Conservation (phyloP, 805 yeast species). For the Torulaspora indica region DNA sequence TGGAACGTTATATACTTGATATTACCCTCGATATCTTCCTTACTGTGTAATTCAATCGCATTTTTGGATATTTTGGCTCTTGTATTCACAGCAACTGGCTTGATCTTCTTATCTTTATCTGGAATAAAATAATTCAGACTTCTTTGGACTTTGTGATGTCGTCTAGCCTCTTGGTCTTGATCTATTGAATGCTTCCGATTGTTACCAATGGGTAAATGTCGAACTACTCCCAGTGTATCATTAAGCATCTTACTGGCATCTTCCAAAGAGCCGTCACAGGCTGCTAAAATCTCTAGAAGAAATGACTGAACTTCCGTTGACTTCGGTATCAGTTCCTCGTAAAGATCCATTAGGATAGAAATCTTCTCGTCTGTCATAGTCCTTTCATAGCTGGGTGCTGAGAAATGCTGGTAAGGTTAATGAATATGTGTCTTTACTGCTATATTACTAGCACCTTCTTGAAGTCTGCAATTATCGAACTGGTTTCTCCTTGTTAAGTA, state of each 20-base stretch:
- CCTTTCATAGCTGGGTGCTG: not conserved
- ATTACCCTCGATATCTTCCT: conserved; percentile 46
- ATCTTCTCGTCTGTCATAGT: conserved; percentile 41
- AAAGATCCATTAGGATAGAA: conserved; percentile 33
- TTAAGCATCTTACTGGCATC: conserved; percentile 41
- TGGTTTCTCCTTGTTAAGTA: not conserved
- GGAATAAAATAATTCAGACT: conserved; percentile 17
- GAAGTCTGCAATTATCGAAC: too few species aligned
- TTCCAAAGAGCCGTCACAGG: conserved; percentile 51
- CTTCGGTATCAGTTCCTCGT: conserved; percentile 41
- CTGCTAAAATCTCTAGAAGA: conserved; percentile 45
- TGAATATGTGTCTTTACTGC: too few species aligned
- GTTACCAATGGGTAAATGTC: not conserved
- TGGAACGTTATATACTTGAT: conserved; percentile 50
- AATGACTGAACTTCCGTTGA: conserved; percentile 33
- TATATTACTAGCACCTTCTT: too few species aligned
- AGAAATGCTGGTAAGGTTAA: too few species aligned
- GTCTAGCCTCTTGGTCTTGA: conserved; percentile 5
- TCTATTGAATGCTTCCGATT: conserved; percentile 9
- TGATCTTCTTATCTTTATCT: conserved; percentile 7
- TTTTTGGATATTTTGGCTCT: conserved; percentile 16
- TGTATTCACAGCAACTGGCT: conserved; percentile 15
- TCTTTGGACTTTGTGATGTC: conserved; percentile 21
- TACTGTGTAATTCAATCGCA: conserved; percentile 44
- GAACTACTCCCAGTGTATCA: conserved; percentile 29